These are phyloP conservation scores for Coprinopsis marcescibilis DNA, from an alignment of 768 basidiomycete genomes.

Conservation along the genomic window DNA sequence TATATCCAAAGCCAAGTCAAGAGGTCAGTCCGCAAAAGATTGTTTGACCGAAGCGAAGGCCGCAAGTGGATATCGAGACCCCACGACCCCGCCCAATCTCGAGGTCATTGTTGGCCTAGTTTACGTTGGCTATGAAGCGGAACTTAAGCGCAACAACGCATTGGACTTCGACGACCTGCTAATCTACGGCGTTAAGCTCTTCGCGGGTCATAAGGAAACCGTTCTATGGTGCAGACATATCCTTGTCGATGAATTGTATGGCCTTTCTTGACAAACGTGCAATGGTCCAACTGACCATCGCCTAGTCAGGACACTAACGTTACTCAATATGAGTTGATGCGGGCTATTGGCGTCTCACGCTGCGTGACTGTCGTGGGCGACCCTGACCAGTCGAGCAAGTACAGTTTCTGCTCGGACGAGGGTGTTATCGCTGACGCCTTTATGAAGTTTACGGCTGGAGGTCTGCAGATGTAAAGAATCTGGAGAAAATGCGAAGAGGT, in stretches of 20 bases:
- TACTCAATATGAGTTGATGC: constrained; percentile 82
- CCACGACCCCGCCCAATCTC: constrained; percentile 9
- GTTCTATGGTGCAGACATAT: constrained; percentile 25
- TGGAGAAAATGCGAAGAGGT: constrained; percentile 68
- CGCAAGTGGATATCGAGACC: constrained; percentile 5
- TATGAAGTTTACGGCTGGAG: constrained; percentile 78
- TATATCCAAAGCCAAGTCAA: constrained; percentile 76
- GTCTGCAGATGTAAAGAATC: constrained; percentile 70
- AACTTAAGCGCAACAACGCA: constrained; percentile 55
- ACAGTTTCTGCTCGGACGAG: background rate
- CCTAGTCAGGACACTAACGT: constrained; percentile 14
- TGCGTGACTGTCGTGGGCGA: constrained; percentile 83
- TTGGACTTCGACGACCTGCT: constrained; percentile 69
- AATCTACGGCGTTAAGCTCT: constrained; percentile 18
- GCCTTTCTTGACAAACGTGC: constrained; percentile 7
- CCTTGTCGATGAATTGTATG: constrained; percentile 29
- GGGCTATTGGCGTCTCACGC: constrained; percentile 46
- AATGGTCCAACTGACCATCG: background rate
- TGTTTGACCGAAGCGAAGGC: constrained; percentile 25
- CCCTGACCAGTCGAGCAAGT: constrained; percentile 79
- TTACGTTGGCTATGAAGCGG: constrained; percentile 62
- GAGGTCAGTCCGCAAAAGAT: constrained; percentile 50
- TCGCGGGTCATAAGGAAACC: constrained; percentile 17
- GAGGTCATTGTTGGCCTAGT: constrained; percentile 42
- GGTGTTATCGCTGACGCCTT: background rate